Evolutionary conservation across 257 asterid genomes (phyloP), one percentile per base, ranked within the genome.

Genomic region (Solanum appendiculatum): DNA sequence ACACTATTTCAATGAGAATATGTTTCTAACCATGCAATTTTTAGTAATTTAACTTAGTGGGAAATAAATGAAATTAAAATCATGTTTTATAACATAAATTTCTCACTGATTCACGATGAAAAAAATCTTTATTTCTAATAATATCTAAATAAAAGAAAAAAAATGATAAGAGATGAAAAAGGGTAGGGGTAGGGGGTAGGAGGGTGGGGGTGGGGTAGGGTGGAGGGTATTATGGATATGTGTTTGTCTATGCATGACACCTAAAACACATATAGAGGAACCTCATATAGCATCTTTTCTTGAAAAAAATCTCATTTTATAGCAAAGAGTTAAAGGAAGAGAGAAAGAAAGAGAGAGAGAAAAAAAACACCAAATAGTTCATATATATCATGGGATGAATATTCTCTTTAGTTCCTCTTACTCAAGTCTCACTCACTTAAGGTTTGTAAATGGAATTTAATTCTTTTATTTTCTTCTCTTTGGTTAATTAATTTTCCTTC

Each of bases 201-300:
- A 3, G 29, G 64, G 63, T 51, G 63, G 64, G n/a, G 46, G 13
- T 9, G 13, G 13, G 68, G 29, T 27, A 2, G 73, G 37, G 37
- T 27, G 10, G 37, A 15, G 73, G 21, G 21, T 40, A 75, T 42
- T 77, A 42, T 15, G 88, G 78, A 88, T 87, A 75, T 88, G 93
- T 91, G 91, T 90, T 80, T 83, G 90, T 78, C 74, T 91, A 89
- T 91, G 92, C 86, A 86, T 83, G 95, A 90, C 93, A 91, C 88
- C 93, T 44, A 87, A 92, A 88, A 83, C 88, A 80, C 87, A 88
- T 83, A 74, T 78, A 74, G 90, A 89, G 87, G 68, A 89, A 83
- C 88, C 90, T 91, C 40, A 68, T 60, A 88, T 78, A 88, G 89
- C 94, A 90, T 91, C 92, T 89, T 89, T 90, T 89, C 48, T 86